Evolutionary conservation across 1,284 basidiomycete species (phyloP).

Genomic region (Golubevia sp.): DNA sequence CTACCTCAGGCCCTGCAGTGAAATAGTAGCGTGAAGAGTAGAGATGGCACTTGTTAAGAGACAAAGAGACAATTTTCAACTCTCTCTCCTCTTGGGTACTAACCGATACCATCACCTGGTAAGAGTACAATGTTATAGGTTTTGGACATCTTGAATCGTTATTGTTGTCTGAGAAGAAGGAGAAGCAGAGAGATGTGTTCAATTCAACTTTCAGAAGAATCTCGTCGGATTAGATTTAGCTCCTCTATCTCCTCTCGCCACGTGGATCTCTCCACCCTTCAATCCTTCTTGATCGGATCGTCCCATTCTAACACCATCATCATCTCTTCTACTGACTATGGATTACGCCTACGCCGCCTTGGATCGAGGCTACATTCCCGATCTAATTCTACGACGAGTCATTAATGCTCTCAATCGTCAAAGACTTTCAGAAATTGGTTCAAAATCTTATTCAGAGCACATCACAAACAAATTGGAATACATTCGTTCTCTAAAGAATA

Average conservation of each 20-base stretch:
- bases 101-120: conserved; percentile 58
- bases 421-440: conserved; percentile 70
- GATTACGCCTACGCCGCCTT: conserved; percentile 4
- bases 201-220: too few relatives aligned
- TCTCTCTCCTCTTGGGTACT: not conserved
- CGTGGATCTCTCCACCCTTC: not conserved
- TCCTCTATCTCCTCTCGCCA: too few relatives aligned
- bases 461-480: conserved; percentile 72
- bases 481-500: conserved; percentile 61
- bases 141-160: not conserved
- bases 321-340: too few relatives aligned
- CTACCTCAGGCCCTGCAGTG: conserved; percentile 42
- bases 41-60: not conserved
- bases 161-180: not conserved
- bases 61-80: not conserved
- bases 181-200: too few relatives aligned
- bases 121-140: conserved; percentile 43
- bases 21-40: not conserved
- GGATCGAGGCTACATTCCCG: conserved; percentile 65
- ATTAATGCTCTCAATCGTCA: conserved; percentile 70
- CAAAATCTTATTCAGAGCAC: conserved; percentile 70
- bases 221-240: too few relatives aligned
- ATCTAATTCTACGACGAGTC: conserved; percentile 69
- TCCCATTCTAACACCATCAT: too few relatives aligned
- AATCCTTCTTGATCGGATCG: too few relatives aligned